phyloP scores from a whole-genome alignment of 495 filamentous ascomycete species.

The Arthonia radiata region DNA sequence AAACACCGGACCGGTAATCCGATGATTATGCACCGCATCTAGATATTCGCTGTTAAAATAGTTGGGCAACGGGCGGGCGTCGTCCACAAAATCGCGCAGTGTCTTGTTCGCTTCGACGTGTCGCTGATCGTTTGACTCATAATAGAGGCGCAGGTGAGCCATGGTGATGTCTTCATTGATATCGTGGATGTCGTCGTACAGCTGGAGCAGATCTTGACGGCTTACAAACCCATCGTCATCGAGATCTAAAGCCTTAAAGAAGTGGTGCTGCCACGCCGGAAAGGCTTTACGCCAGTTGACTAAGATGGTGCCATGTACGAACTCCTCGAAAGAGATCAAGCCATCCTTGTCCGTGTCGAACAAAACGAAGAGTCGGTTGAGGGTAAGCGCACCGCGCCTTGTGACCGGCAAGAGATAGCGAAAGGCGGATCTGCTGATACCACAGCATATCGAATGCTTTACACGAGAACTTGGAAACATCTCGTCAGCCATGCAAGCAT shows the following conservation, averaged over 20 bases:
- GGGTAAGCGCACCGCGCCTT: slow-evolving; percentile 84
- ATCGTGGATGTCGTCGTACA: slow-evolving; percentile 77
- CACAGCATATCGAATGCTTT: too few relatives aligned
- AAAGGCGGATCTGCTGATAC: slow-evolving; percentile 79
- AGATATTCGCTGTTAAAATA: too few relatives aligned
- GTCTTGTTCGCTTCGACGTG: too few relatives aligned
- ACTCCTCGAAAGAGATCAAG: slow-evolving; percentile 84
- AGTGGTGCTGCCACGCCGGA: not conserved
- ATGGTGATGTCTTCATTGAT: slow-evolving; percentile 38
- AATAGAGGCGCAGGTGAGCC: too few relatives aligned
- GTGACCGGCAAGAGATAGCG: slow-evolving; percentile 48
- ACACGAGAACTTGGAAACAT: too few relatives aligned
- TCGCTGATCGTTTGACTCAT: too few relatives aligned
- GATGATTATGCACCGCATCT: too few relatives aligned
- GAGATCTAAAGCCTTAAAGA: slow-evolving; percentile 72
- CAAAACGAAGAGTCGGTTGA: slow-evolving; percentile 88
- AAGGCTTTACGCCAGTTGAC: not conserved
- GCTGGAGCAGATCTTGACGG: slow-evolving; percentile 68
- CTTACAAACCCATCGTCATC: slow-evolving; percentile 73
- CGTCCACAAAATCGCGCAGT: too few relatives aligned
- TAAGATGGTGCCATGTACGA: slow-evolving; percentile 32
- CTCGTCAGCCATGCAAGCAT: slow-evolving; percentile 64
- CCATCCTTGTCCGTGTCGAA: slow-evolving; percentile 79
- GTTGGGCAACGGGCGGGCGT: too few relatives aligned
- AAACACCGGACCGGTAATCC: too few relatives aligned